These are phyloP conservation scores for Neonectria ditissima DNA, from an alignment of 2,329 filamentous ascomycete genomes.

Conservation along the genomic window DNA sequence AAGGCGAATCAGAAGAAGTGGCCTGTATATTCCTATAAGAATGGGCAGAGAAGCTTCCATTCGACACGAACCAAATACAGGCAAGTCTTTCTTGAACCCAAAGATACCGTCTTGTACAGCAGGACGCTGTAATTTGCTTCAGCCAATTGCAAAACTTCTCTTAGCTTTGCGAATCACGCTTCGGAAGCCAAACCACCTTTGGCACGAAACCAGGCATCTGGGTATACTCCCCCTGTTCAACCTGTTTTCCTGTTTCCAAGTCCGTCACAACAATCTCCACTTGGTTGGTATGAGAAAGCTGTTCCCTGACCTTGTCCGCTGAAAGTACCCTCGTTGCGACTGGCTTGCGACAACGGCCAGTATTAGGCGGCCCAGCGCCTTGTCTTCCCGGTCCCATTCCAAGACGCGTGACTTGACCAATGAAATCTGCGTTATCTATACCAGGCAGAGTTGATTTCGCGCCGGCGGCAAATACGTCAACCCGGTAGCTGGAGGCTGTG, in stretches of 20 bases:
- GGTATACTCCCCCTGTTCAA: neutral
- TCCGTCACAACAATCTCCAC: neutral
- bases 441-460: conserved; percentile 5
- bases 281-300: neutral
- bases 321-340: conserved; percentile 1
- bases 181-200: conserved; percentile 1
- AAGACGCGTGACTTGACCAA: conserved; percentile 18
- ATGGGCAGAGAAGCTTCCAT: too few species aligned
- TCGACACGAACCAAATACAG: too few species aligned
- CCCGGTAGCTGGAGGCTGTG: conserved; percentile 18
- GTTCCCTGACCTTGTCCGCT: conserved; percentile 1
- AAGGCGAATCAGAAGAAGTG: too few species aligned
- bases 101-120: too few species aligned
- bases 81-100: too few species aligned
- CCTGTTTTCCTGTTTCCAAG: neutral
- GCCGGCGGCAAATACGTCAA: conserved; percentile 16
- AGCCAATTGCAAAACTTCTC: too few species aligned
- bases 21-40: too few species aligned
- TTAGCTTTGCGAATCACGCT: too few species aligned
- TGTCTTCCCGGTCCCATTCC: conserved; percentile 15
- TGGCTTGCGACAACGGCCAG: neutral
- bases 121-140: too few species aligned
- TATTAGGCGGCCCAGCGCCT: neutral
- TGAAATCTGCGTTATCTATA: conserved; percentile 16
- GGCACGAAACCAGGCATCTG: conserved; percentile 6